phyloP scores from a whole-genome alignment of 176 grass and related monocot genomes.

The Phragmites australis region DNA sequence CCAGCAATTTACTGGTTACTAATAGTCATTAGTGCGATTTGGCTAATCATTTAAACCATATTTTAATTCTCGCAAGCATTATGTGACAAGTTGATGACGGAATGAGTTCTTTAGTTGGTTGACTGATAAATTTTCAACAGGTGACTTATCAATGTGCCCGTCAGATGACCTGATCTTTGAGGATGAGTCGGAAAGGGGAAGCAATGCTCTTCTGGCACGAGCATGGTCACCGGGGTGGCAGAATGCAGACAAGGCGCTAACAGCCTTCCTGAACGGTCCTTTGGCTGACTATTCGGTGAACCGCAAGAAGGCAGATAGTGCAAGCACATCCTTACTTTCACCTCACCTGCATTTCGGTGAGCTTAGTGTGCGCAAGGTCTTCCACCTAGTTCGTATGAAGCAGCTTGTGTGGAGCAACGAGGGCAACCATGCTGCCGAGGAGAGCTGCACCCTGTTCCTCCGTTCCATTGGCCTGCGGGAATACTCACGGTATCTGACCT shows the following conservation, averaged over 20 bases:
- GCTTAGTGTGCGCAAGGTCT: constrained; percentile 95
- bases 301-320: constrained; percentile 82
- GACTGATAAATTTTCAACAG: constrained; percentile 41
- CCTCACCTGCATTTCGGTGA: constrained; percentile 91
- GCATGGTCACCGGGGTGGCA: constrained; percentile 97
- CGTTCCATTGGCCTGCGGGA: constrained; percentile 83
- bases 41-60: not conserved
- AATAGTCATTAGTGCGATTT: not conserved
- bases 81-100: not conserved
- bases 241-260: constrained; percentile 70
- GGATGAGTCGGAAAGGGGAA: constrained; percentile 82
- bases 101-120: not conserved
- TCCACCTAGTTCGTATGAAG: constrained; percentile 92
- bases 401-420: constrained; percentile 91
- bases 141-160: constrained; percentile 68
- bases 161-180: constrained; percentile 79
- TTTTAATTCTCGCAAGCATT: constrained; percentile 14
- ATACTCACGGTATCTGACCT: constrained; percentile 86
- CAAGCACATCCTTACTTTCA: constrained; percentile 84
- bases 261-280: constrained; percentile 75
- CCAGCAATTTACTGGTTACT: not conserved
- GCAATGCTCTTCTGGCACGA: constrained; percentile 89
- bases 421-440: constrained; percentile 70
- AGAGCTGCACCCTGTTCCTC: constrained; percentile 86
- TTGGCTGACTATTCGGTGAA: constrained; percentile 80